Conservation (phyloP, 345 rosid species). For the Populus deltoides region DNA sequence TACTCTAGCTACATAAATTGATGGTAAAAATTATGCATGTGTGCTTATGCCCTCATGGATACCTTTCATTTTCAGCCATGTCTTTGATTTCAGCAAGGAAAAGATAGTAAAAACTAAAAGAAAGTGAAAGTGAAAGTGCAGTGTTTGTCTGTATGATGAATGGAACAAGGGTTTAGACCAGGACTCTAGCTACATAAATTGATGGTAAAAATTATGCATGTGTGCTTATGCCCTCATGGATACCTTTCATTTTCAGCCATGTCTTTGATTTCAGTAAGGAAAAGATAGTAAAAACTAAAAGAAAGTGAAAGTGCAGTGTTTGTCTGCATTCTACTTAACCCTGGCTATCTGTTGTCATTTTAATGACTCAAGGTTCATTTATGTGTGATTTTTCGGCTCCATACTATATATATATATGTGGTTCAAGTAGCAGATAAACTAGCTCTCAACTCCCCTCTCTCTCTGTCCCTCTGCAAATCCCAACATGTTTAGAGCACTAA, state of each 20-base stretch:
- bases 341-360: slow-evolving; percentile 7
- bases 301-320: neutral
- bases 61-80: neutral
- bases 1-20: neutral
- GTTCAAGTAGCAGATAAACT: slow-evolving; percentile 12
- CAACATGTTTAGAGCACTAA: neutral
- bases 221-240: neutral
- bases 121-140: neutral
- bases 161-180: neutral
- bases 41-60: neutral
- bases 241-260: neutral
- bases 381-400: slow-evolving; percentile 21
- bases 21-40: neutral
- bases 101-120: neutral
- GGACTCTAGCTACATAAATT: neutral
- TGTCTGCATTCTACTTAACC: neutral
- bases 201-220: neutral
- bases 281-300: neutral
- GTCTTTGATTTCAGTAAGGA: neutral
- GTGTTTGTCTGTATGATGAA: neutral
- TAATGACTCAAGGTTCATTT: slow-evolving; percentile 13
- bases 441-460: slow-evolving; percentile 4
- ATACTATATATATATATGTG: slow-evolving; percentile 13
- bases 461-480: neutral
- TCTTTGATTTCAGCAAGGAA: neutral